These are phyloP conservation scores for Thalia dealbata DNA, from an alignment of 176 grass and related monocot genomes.

Conservation along the genomic window DNA sequence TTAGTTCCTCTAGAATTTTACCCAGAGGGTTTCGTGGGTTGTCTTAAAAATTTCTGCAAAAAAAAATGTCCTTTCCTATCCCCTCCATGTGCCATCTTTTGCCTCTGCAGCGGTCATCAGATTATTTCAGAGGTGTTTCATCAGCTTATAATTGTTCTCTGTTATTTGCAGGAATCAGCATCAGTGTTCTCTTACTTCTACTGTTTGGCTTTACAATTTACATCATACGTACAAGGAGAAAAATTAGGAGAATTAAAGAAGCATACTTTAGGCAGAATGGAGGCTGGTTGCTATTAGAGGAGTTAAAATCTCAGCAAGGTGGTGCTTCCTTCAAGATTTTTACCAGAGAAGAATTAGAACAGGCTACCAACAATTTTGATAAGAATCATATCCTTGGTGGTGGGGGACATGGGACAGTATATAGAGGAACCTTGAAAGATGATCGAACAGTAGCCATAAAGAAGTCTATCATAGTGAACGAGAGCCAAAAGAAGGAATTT, in stretches of 20 bases:
- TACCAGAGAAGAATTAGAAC: constrained; percentile 33
- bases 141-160: background rate
- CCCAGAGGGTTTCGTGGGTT: too few relatives aligned
- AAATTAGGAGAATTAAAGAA: constrained; percentile 22
- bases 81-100: background rate
- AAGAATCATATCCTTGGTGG: constrained; percentile 31
- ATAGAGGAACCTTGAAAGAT: constrained; percentile 36
- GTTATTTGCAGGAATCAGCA: background rate
- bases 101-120: background rate
- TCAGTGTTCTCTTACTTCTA: background rate
- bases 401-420: constrained; percentile 55
- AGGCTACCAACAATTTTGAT: constrained; percentile 38
- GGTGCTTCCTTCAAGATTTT: constrained; percentile 42
- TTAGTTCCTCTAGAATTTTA: too few relatives aligned
- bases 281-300: constrained; percentile 34
- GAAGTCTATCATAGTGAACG: constrained; percentile 38
- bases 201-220: background rate
- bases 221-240: constrained; percentile 20
- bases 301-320: background rate
- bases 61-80: too few relatives aligned
- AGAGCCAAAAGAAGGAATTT: constrained; percentile 23
- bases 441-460: constrained; percentile 39
- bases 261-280: constrained; percentile 45
- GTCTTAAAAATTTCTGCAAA: too few relatives aligned
- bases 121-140: background rate